Base-by-base conservation (phyloP, 768 basidiomycete genomes). In the Amyloporia xantha region DNA sequence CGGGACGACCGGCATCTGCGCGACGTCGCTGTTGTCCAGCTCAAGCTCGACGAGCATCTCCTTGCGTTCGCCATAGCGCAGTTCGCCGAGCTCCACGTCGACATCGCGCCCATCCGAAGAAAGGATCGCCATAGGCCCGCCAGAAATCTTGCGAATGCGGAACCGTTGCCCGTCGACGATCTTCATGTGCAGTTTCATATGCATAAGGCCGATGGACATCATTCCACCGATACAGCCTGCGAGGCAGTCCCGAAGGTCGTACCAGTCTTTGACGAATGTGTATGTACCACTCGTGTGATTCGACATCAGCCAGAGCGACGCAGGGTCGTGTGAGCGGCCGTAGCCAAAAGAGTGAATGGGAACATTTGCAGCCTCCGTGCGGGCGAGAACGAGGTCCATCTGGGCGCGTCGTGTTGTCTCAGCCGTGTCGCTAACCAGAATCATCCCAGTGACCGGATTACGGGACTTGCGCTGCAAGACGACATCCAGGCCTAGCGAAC, bases 341-440 rank as follows among this genome's bases (percentile, higher is more conserved):
- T 95, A 99, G 44, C 96, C 96, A 56, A 99, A 86, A 2, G 94
- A 88, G 65, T 99, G 95, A 48, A 99, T 96, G 3, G 96, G 94
- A 21, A 96, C 82, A 63, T 92, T 92, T 25, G 91, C 96, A 11
- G 96, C 95, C 62, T 99, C 96, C 1, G 93, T 88, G 30, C 96
- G 86, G 38, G 95, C 94, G 41, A 97, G 86, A 13, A 97, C 94
- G 13, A 99, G 78, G 64, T 99, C 96, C 92, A 99, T 98, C 66
- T 97, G 94, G 20, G 91, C 91, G 13, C 93, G 83, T 46, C 92
- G 79, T 13, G 93, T 92, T 59, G 83, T 87, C 59, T 98, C 96
- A 3, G 90, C 76, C 2, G 92, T 86, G 61, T 98, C 95, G 62
- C 89, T 92, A 53, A 98, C 84, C 21, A 99, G 78, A 35, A 97